Conservation (phyloP, 2,329 filamentous ascomycete genomes). For the Fusarium tanahbumbuense region DNA sequence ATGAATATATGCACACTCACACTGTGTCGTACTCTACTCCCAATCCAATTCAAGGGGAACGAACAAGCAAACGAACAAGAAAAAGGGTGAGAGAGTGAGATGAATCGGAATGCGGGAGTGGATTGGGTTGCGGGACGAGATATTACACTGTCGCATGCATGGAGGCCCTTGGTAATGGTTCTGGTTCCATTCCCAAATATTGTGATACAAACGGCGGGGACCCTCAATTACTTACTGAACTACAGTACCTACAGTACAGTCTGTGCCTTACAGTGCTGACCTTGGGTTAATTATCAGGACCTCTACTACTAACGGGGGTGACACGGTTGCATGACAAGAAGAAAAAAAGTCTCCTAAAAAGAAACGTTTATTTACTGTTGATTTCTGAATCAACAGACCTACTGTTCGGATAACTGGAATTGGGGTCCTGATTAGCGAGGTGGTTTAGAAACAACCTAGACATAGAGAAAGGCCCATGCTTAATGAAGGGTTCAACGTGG, state of each 20-base stretch:
- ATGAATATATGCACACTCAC: conserved; percentile 13
- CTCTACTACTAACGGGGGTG: conserved; percentile 6
- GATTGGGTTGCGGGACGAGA: conserved; percentile 27
- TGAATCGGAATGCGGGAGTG: conserved; percentile 36
- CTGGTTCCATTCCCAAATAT: conserved; percentile 9
- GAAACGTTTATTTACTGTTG: conserved; percentile 1
- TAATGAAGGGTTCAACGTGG: conserved; percentile 29
- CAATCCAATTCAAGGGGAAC: conserved; percentile 18
- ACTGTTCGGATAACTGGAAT: conserved; percentile 7
- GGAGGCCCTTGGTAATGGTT: conserved; percentile 20
- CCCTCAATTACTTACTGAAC: neutral
- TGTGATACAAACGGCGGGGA: conserved; percentile 18
- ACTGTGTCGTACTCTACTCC: conserved; percentile 27
- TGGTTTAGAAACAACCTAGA: conserved; percentile 24
- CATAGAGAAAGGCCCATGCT: conserved; percentile 15
- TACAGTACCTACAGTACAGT: neutral
- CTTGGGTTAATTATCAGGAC: conserved; percentile 27
- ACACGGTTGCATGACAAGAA: conserved; percentile 23
- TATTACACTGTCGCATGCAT: conserved; percentile 28
- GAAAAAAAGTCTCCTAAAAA: conserved; percentile 7
- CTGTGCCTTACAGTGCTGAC: conserved; percentile 20
- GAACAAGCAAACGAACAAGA: conserved; percentile 10
- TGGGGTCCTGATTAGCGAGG: conserved; percentile 23
- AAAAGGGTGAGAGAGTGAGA: conserved; percentile 26
- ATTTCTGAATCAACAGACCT: neutral